Conservation (phyloP, 179 eudicot genomes). For the Drosera spatulata region DNA sequence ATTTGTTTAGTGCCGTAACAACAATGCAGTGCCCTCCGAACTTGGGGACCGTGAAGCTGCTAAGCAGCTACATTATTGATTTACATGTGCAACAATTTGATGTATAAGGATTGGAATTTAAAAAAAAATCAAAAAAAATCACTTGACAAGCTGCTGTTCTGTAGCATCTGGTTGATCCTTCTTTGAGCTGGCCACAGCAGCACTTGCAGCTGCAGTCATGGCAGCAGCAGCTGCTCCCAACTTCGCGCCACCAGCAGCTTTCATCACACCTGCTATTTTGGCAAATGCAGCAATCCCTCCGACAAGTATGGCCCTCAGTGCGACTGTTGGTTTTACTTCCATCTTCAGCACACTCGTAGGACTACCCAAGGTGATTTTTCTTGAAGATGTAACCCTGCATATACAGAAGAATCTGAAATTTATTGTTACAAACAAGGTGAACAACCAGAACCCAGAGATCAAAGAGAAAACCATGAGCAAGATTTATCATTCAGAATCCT, state of each 20-base stretch:
- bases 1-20: too few relatives aligned
- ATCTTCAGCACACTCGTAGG: constrained; percentile 11
- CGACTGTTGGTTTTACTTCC: constrained; percentile 82
- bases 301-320: constrained; percentile 71
- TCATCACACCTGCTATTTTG: constrained; percentile 54
- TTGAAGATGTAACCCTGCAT: too few relatives aligned
- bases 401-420: too few relatives aligned
- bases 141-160: constrained; percentile 29
- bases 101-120: background rate
- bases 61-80: too few relatives aligned
- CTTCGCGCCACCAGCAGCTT: constrained; percentile 88
- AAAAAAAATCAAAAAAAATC: constrained; percentile 6
- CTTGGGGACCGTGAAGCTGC: too few relatives aligned
- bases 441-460: too few relatives aligned
- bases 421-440: too few relatives aligned
- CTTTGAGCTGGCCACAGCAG: constrained; percentile 22
- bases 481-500: too few relatives aligned
- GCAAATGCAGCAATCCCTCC: constrained; percentile 93
- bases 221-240: constrained; percentile 95
- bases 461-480: too few relatives aligned
- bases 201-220: constrained; percentile 85
- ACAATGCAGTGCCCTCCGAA: too few relatives aligned
- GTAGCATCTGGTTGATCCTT: constrained; percentile 24
- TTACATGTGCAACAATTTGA: background rate
- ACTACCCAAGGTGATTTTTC: too few relatives aligned